Base-by-base conservation (phyloP, 1,284 basidiomycete species). In the Ceratobasidium sp. region DNA sequence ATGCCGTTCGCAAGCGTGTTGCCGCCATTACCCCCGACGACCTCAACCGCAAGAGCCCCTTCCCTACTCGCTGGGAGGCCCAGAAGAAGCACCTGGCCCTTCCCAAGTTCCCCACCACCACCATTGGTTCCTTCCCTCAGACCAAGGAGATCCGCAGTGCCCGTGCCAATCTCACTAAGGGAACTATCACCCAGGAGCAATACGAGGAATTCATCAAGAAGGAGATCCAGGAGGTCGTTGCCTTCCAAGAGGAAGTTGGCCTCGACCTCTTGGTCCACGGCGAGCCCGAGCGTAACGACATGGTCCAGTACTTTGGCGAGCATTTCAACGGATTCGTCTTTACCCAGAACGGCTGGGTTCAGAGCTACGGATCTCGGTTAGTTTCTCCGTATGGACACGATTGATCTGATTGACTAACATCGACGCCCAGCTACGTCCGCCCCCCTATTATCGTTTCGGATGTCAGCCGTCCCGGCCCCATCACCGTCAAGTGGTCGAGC, bases 271-370 rank as follows among this genome's bases (percentile, higher is more conserved):
- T 99, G 76, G 97, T 99, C 74, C 97, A 99, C 83, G 97, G 97
- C 78, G 97, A 99, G 83, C 93, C 97, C 69, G 96, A 98, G 85
- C 90, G 96, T 77, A 98, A 98, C 82, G 96, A 98, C 86, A 98
- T 98, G 96, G 94, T 98, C 72, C 94, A 98, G 83, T 99, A 99
- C 90, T 99, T 99, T 77, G 97, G 97, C 77, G 97, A 99, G 83
- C 93, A 90, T 78, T 86, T 99, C 75, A 85, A 89, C 73, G 97
- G 97, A 75, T 98, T 99, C 79, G 94, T 93, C 81, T 98, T 97
- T 83, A 98, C 95, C 71, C 94, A 98, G 83, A 96, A 98, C 77
- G 97, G 88, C 70, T 99, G 97, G 97, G 97, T 99, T 43, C 97
- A 99, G 85, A 97, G 94, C 80, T 99, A 96, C 79, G 93, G 93